phyloP scores from a whole-genome alignment of 495 filamentous ascomycete species.

The Amphirosellinia nigrospora region DNA sequence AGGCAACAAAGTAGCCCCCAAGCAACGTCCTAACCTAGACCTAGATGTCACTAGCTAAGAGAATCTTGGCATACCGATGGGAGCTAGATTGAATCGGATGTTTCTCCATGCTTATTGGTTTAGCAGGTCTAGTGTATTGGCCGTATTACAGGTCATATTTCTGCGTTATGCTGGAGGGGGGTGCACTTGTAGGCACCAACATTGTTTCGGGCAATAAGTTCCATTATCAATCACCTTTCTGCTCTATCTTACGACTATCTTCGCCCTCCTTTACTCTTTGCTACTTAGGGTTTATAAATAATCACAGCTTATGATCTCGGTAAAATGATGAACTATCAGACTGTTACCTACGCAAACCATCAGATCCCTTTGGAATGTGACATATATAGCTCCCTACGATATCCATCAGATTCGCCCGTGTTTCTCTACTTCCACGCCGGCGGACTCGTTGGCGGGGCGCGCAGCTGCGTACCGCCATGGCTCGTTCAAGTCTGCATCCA shows the following conservation, averaged over 20 bases:
- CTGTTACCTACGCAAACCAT: constrained; percentile 26
- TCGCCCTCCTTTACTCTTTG: neutral
- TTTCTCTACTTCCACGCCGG: constrained; percentile 39
- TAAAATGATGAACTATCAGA: neutral
- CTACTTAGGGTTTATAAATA: neutral
- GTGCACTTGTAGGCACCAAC: too few relatives aligned
- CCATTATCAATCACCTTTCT: neutral
- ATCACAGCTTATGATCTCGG: neutral
- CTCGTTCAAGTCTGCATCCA: constrained; percentile 33
- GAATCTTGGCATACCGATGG: neutral
- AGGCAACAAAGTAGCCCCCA: neutral
- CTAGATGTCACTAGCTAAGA: neutral
- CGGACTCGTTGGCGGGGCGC: constrained; percentile 29
- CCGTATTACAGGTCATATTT: neutral
- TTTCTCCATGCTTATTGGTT: neutral
- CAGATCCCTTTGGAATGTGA: constrained; percentile 33
- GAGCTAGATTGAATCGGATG: neutral
- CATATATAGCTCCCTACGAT: constrained; percentile 29
- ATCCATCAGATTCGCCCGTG: constrained; percentile 23
- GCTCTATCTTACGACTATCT: neutral
- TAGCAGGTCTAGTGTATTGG: neutral
- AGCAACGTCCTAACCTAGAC: neutral
- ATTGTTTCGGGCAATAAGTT: neutral
- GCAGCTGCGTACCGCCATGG: constrained; percentile 33
- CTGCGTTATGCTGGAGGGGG: neutral